Evolutionary conservation across 345 rosid species (phyloP).

Genomic region (Brassica carinata): DNA sequence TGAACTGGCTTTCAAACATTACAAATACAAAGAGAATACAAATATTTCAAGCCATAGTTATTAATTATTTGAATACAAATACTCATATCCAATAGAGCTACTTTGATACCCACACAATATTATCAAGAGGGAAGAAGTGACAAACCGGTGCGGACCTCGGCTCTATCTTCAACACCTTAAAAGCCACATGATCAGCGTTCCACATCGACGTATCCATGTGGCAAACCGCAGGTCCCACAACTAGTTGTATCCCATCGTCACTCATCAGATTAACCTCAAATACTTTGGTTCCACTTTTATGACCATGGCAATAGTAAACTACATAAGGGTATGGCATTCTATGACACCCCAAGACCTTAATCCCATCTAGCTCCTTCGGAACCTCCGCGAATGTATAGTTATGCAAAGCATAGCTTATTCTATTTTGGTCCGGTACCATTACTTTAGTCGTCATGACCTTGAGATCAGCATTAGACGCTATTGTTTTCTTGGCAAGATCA

Average conservation of each 20-base stretch:
- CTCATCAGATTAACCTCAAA: conserved; percentile 49
- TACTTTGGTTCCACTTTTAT: conserved; percentile 43
- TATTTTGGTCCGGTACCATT: not conserved
- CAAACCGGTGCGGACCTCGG: conserved; percentile 71
- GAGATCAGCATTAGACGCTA: conserved; percentile 45
- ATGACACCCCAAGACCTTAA: conserved; percentile 59
- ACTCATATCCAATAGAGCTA: conserved; percentile 4
- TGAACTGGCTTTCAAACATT: too few species aligned
- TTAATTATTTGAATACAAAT: conserved; percentile 20
- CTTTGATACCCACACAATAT: conserved; percentile 59
- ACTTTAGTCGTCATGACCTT: conserved; percentile 49
- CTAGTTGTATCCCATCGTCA: conserved; percentile 51
- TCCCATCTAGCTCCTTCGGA: conserved; percentile 41
- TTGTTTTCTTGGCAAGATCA: conserved; percentile 44
- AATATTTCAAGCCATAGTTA: conserved; percentile 19
- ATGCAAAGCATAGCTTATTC: conserved; percentile 35
- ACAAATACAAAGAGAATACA: too few species aligned
- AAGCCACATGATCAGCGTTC: conserved; percentile 61
- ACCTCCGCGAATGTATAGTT: conserved; percentile 52
- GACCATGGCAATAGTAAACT: conserved; percentile 71
- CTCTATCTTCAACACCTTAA: conserved; percentile 52
- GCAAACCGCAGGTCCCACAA: conserved; percentile 60
- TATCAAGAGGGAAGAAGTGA: conserved; percentile 66
- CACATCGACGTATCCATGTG: conserved; percentile 85
- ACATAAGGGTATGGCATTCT: conserved; percentile 66